Base-by-base conservation (phyloP, 805 yeast genomes). In the Suhomyces xylopsoci region DNA sequence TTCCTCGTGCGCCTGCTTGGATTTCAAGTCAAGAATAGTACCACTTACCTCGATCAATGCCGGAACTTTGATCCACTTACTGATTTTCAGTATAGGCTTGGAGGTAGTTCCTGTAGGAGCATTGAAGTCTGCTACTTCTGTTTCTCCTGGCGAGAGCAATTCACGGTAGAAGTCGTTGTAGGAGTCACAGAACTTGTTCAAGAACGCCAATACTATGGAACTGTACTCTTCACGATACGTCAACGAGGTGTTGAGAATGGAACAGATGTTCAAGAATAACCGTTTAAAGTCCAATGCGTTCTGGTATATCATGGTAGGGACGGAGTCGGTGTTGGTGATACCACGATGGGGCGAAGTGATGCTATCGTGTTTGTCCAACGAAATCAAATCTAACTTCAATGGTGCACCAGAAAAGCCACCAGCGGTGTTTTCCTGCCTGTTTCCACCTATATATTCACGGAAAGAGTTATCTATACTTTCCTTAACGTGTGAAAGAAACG, bases 401-500 rank as follows among this genome's bases (percentile, higher is more conserved):
- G 51, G 22, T 22, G 24, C 48, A 9, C 49, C 51, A 32, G 45
- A 51, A 3, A 45, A 47, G 5, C 43, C 38, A 32, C 36, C 36
- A 6, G 32, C 15, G 17, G 45, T 17, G 30, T 24, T 42, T 42
- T 42, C 45, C 7, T 30, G 8, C 10, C 30, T 3, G 4, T 12
- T 22, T 3, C 43, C 43, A 3, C 68, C 72, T 51, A 73, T 64
- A 36, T 62, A 60, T 17, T 74, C 78, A 8, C 78, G 77, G 61
- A 87, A 87, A 12, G 82, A 76, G 34, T 67, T 61, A 30, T 77
- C 71, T 19, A 90, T 69, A 1, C 84, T 80, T 34, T 76, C 79
- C 47, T 83, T 83, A 14, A 91, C 73, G 43, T 82, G 81, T 1
- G 90, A 83, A 46, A 87, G 73, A 60, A 87, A 90, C 4, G 82